phyloP scores from a whole-genome alignment of 495 filamentous ascomycete genomes.

The Antarctomyces pellizariae region DNA sequence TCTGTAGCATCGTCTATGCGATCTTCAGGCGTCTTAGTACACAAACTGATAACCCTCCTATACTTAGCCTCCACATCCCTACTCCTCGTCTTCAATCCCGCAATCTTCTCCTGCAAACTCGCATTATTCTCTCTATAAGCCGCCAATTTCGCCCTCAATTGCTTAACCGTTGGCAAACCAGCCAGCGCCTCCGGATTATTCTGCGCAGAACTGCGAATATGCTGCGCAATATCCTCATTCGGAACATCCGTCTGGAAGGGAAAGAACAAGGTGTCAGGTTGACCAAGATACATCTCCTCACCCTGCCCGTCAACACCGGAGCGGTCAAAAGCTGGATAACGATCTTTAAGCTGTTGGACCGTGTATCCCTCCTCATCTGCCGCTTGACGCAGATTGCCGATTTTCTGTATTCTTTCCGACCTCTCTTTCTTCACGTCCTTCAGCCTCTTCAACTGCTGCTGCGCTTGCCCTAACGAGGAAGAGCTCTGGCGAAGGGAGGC shows the following conservation, averaged over 20 bases:
- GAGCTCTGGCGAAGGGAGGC: slow-evolving; percentile 54
- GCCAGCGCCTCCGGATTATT: slow-evolving; percentile 11
- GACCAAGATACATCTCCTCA: no score
- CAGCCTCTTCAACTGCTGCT: slow-evolving; percentile 40
- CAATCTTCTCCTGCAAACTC: slow-evolving; percentile 19
- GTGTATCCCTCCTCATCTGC: slow-evolving; percentile 22
- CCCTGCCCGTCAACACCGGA: slow-evolving; percentile 5
- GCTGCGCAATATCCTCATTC: no score
- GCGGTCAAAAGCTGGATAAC: no score
- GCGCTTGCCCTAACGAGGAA: slow-evolving; percentile 50
- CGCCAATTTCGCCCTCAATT: slow-evolving; percentile 15
- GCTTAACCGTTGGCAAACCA: slow-evolving; percentile 12
- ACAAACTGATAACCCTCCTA: slow-evolving; percentile 42
- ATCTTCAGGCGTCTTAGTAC: slow-evolving; percentile 36
- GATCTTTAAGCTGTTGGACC: slow-evolving; percentile 15
- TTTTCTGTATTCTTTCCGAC: slow-evolving; percentile 33
- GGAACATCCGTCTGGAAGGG: no score
- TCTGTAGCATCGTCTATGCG: slow-evolving; percentile 40
- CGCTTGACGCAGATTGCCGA: slow-evolving; percentile 33
- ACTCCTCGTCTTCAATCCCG: slow-evolving; percentile 30
- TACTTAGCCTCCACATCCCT: slow-evolving; percentile 47
- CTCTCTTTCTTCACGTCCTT: slow-evolving; percentile 33
- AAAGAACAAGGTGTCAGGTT: no score
- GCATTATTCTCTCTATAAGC: slow-evolving; percentile 26
- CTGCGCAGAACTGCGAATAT: no score